These are phyloP conservation scores for Orbilia quercus DNA, from an alignment of 2,329 filamentous ascomycete genomes.

Conservation along the genomic window DNA sequence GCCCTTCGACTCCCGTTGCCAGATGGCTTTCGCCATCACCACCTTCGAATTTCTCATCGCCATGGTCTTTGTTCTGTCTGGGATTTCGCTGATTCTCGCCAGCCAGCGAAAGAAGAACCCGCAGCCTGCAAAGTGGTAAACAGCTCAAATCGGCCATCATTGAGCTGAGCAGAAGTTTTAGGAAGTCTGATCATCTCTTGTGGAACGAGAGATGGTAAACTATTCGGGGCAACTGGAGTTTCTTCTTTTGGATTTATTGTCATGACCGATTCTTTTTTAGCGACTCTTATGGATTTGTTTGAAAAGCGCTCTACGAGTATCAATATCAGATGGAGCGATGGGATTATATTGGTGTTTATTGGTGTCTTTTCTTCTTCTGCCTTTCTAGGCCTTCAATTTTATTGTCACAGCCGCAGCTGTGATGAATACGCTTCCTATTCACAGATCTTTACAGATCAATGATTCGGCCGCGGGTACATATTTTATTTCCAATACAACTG, in stretches of 20 bases:
- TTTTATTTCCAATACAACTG: too few relatives aligned
- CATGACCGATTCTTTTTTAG: background rate
- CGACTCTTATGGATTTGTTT: background rate
- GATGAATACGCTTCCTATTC: background rate
- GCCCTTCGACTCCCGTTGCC: slow-evolving; percentile 46
- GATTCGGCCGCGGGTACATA: too few relatives aligned
- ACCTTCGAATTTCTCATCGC: slow-evolving; percentile 40
- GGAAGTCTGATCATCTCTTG: slow-evolving; percentile 1
- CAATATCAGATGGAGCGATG: background rate
- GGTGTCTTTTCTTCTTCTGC: background rate
- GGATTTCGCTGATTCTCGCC: slow-evolving; percentile 29
- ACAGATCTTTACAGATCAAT: background rate
- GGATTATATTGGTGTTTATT: background rate
- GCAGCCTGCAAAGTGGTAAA: slow-evolving; percentile 36
- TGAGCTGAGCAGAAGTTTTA: too few relatives aligned
- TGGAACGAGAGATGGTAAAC: slow-evolving; percentile 12
- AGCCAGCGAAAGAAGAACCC: slow-evolving; percentile 32
- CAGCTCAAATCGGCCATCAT: too few relatives aligned
- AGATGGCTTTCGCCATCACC: slow-evolving; percentile 52
- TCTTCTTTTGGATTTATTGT: slow-evolving; percentile 6
- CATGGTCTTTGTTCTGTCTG: slow-evolving; percentile 37
- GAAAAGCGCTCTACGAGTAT: background rate
- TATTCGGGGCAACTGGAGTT: too few relatives aligned
- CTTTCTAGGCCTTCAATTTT: background rate
- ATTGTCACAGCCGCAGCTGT: background rate